A percentile compares a stretch with the other conserved stretches of the same genome.
phyloP scores from a whole-genome alignment of 106 monocot genomes.

The Allium cepa region DNA sequence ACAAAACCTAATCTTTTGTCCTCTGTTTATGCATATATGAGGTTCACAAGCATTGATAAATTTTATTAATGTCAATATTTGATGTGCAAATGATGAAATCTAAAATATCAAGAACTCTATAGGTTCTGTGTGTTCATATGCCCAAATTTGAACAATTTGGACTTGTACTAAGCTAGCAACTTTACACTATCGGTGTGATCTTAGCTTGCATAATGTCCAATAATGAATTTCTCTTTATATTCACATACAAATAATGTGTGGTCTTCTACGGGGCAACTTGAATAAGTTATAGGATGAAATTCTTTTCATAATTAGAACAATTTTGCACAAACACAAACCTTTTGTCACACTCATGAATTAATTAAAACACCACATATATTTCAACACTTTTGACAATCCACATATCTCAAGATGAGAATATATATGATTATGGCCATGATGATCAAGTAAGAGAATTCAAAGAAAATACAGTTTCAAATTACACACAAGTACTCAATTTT shows the following conservation, averaged over 20 bases:
- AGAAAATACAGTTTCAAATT: background rate
- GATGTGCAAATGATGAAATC: no score
- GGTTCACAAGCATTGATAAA: no score
- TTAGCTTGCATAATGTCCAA: background rate
- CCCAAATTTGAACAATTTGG: no score
- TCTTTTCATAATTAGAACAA: background rate
- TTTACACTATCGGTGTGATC: background rate
- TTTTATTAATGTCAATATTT: no score
- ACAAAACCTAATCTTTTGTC: background rate
- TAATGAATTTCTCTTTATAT: background rate
- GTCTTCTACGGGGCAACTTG: background rate
- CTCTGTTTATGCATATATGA: no score
- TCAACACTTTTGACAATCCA: background rate
- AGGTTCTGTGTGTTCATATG: no score
- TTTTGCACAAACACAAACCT: background rate
- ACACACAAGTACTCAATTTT: background rate
- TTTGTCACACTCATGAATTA: constrained; percentile 5
- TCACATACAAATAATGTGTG: background rate
- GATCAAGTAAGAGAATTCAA: background rate
- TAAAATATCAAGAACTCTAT: no score
- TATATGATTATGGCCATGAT: background rate
- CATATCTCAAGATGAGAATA: constrained; percentile 6
- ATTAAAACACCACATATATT: background rate
- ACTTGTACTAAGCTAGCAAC: background rate
- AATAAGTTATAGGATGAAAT: background rate